Base-by-base conservation (phyloP, 2,329 filamentous ascomycete species). In the Phyllosticta capitalensis region DNA sequence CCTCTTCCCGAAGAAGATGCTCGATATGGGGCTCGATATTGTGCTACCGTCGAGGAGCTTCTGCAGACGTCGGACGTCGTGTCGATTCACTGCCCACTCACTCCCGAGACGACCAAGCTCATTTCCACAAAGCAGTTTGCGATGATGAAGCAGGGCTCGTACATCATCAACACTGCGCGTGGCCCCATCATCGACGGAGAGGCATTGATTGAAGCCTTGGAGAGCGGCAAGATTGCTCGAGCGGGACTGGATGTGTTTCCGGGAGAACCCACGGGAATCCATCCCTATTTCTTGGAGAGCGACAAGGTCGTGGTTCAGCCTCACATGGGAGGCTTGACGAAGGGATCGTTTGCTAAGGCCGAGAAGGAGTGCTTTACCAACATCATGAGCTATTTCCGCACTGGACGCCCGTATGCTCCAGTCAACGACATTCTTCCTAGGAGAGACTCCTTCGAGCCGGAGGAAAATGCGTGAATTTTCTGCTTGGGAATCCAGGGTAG, bases 111-210 rank as follows among this genome's bases (percentile, higher is more conserved):
- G 0, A 73, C 64, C 1, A 67, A 71, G 1, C 61, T 80, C 24
- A 75, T 81, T 14, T 71, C 71, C 0, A 61, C 64, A 0, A 63
- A 62, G 0, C 72, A 79, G 62, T 77, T 81, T 14, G 65, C 67
- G 0, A 69, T 67, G 17, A 81, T 82, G 76, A 81, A 79, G 60
- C 68, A 74, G 1, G 78, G 78, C 0, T 67, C 71, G 0, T 74
- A 77, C 57, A 64, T 83, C 3, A 69, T 82, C 30, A 83, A 83
- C 64, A 82, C 80, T 0, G 76, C 79, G 0, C 72, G 80, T 0
- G 80, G 80, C 0, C 73, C 73, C 12, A 67, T 82, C 2, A 67
- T 83, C 0, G 74, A 82, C 61, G 78, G 82, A 63, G 65, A 67
- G 3, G 79, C 79, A 0, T 64, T 83, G 17, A 71, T 79, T 5